These are phyloP conservation scores for Podaxis rugospora DNA, from an alignment of 768 basidiomycete species.

Conservation along the genomic window DNA sequence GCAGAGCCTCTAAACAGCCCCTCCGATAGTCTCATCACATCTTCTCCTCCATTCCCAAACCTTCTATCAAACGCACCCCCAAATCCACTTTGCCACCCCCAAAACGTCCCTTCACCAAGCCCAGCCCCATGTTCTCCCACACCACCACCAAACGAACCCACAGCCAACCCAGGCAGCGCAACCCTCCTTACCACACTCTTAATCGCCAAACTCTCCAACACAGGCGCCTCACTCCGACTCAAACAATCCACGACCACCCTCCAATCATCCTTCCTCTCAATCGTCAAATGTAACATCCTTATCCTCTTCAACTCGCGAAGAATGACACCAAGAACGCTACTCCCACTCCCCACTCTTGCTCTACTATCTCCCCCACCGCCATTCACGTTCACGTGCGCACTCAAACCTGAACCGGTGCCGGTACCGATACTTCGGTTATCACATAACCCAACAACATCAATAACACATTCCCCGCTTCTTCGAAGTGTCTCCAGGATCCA, in stretches of 20 bases:
- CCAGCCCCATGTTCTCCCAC: too few species aligned
- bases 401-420: not conserved
- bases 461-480: not conserved
- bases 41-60: not conserved
- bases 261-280: constrained; percentile 8
- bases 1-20: not conserved
- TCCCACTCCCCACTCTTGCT: not conserved
- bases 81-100: too few species aligned
- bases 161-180: not conserved
- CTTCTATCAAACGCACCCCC: too few species aligned
- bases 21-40: not conserved
- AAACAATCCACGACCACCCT: constrained; percentile 1
- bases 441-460: not conserved
- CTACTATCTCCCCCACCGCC: not conserved
- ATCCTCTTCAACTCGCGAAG: constrained; percentile 1
- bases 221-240: not conserved
- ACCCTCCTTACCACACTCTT: constrained; percentile 1
- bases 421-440: not conserved
- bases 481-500: not conserved
- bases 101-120: too few species aligned
- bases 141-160: too few species aligned
- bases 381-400: not conserved
- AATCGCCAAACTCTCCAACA: constrained; percentile 1
- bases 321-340: not conserved
- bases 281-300: constrained; percentile 6